These are phyloP conservation scores for Stagonosporopsis chrysanthemi DNA, from an alignment of 2,329 filamentous ascomycete genomes.

Conservation along the genomic window DNA sequence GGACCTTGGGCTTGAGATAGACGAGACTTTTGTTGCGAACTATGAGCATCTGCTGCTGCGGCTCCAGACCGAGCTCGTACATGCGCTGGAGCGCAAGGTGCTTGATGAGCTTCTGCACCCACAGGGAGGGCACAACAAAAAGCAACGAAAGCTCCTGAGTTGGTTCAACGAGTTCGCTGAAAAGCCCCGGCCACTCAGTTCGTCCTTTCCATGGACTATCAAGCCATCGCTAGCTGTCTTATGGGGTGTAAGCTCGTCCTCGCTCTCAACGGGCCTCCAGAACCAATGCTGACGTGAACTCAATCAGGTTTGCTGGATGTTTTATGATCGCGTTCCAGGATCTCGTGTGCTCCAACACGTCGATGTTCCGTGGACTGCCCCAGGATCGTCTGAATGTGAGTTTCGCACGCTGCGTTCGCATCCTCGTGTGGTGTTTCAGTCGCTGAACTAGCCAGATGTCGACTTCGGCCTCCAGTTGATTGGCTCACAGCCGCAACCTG, in stretches of 20 bases:
- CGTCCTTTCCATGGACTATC: slow-evolving; percentile 54
- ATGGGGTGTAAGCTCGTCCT: slow-evolving; percentile 45
- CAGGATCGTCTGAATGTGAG: slow-evolving; percentile 47
- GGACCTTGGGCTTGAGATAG: slow-evolving; percentile 39
- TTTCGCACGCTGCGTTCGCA: slow-evolving; percentile 29
- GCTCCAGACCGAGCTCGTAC: slow-evolving; percentile 47
- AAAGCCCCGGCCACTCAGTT: slow-evolving; percentile 50
- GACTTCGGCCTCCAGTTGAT: slow-evolving; percentile 42
- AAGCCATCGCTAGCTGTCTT: slow-evolving; percentile 53
- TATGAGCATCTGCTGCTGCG: slow-evolving; percentile 53
- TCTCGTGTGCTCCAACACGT: slow-evolving; percentile 39
- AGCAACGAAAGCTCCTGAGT: slow-evolving; percentile 40
- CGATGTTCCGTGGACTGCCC: slow-evolving; percentile 36
- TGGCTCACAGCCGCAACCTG: slow-evolving; percentile 37
- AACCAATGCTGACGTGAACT: slow-evolving; percentile 2
- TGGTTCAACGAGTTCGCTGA: slow-evolving; percentile 54
- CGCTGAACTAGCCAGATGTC: slow-evolving; percentile 44
- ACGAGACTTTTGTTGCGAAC: slow-evolving; percentile 52
- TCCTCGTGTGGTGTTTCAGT: slow-evolving; percentile 29
- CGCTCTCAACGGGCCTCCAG: not conserved
- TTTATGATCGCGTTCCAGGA: slow-evolving; percentile 41
- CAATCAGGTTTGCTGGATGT: slow-evolving; percentile 51
- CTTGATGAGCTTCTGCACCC: slow-evolving; percentile 35
- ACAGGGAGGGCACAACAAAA: slow-evolving; percentile 39
- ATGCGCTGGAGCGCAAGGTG: slow-evolving; percentile 39